phyloP scores from a whole-genome alignment of 2,329 filamentous ascomycete species.

The Ilyonectria destructans region DNA sequence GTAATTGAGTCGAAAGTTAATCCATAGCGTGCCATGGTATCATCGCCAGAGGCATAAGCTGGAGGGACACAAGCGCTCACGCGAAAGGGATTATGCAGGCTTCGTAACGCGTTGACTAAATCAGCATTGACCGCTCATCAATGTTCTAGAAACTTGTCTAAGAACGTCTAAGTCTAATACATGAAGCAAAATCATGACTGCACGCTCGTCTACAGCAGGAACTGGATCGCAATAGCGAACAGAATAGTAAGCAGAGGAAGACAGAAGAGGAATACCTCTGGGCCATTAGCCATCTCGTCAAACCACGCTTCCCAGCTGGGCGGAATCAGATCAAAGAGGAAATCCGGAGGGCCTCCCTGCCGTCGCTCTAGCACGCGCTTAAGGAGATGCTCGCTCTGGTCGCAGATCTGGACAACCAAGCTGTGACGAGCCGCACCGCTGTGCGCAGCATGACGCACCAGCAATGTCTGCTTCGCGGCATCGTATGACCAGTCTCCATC shows the following conservation, averaged over 20 bases:
- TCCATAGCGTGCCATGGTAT: too few species aligned
- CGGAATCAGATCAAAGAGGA: slow-evolving; percentile 36
- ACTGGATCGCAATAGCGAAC: slow-evolving; percentile 6
- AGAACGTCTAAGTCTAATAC: not conserved
- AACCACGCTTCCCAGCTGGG: slow-evolving; percentile 39
- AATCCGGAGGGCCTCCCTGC: slow-evolving; percentile 32
- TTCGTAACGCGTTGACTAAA: not conserved
- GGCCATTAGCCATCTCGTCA: not conserved
- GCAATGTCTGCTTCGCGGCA: slow-evolving; percentile 50
- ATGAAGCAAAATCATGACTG: not conserved
- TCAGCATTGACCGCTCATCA: not conserved
- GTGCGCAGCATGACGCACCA: slow-evolving; percentile 42
- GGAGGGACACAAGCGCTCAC: too few species aligned
- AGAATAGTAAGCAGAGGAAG: not conserved
- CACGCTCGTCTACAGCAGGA: not conserved
- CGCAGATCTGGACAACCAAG: slow-evolving; percentile 47
- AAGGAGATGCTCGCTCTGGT: slow-evolving; percentile 44
- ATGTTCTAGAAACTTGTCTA: not conserved
- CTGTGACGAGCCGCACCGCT: slow-evolving; percentile 26
- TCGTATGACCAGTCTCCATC: slow-evolving; percentile 54
- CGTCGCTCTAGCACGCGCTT: slow-evolving; percentile 32
- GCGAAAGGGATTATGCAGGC: too few species aligned
- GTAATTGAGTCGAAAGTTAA: not conserved
- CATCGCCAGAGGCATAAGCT: too few species aligned
- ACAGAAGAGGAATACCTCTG: slow-evolving; percentile 35